A percentile compares a stretch with the other conserved stretches of the same genome.
Conservation (phyloP, 208 protist genomes). For the Hexamita inflata region DNA sequence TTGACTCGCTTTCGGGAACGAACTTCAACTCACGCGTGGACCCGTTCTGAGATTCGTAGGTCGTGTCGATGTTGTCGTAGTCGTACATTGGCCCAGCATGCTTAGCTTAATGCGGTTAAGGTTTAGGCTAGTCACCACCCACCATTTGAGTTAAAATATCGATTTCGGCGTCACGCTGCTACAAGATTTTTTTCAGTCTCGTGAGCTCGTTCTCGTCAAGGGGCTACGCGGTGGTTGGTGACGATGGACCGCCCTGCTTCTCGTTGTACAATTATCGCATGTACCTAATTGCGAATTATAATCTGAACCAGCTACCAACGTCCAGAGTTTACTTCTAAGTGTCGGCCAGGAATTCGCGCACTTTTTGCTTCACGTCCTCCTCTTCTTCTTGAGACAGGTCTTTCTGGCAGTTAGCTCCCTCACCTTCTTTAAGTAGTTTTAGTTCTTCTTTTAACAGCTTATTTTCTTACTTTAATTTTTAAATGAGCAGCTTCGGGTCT, state of each 20-base stretch:
- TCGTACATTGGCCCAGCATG: slow-evolving; percentile 22
- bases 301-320: slow-evolving; percentile 16
- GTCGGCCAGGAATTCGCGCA: not conserved
- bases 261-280: not conserved
- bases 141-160: slow-evolving; percentile 24
- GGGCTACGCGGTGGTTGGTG: not conserved
- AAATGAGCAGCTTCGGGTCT: slow-evolving; percentile 28
- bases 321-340: not conserved
- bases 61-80: not conserved
- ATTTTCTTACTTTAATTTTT: slow-evolving; percentile 32
- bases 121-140: not conserved
- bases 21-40: too few relatives aligned
- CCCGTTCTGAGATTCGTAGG: too few relatives aligned
- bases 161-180: slow-evolving; percentile 26
- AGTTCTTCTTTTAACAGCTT: slow-evolving; percentile 22
- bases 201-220: not conserved
- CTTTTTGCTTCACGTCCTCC: not conserved
- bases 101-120: not conserved
- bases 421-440: slow-evolving; percentile 21
- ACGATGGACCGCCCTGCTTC: not conserved
- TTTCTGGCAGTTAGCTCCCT: not conserved
- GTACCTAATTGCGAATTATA: not conserved
- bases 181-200: not conserved
- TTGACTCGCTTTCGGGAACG: too few relatives aligned
- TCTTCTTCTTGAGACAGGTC: slow-evolving; percentile 1